phyloP scores from a whole-genome alignment of 306 rosid genomes.

The Chamaecrista fasciculata region DNA sequence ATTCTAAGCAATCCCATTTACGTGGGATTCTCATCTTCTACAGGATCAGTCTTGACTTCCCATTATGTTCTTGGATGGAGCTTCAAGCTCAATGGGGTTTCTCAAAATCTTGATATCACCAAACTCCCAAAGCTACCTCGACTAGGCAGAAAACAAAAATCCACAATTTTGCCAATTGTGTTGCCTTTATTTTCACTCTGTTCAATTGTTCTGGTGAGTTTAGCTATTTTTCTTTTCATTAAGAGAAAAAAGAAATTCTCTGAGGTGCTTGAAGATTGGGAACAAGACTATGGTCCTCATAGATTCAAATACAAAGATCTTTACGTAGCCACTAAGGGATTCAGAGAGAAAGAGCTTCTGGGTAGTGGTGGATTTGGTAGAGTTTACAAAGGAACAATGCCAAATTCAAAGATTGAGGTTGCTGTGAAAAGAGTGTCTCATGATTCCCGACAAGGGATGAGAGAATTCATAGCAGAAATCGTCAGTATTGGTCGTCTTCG shows the following conservation, averaged over 20 bases:
- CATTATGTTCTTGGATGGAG: conserved; percentile 73
- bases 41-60: conserved; percentile 41
- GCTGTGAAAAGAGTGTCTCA: conserved; percentile 67
- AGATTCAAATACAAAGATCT: conserved; percentile 57
- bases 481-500: conserved; percentile 59
- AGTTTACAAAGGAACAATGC: conserved; percentile 61
- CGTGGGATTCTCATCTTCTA: conserved; percentile 66
- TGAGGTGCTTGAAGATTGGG: conserved; percentile 71
- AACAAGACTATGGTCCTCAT: conserved; percentile 57
- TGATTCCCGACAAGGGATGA: conserved; percentile 68
- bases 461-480: conserved; percentile 63
- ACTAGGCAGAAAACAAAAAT: not conserved
- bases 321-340: conserved; percentile 61
- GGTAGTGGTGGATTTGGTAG: conserved; percentile 74
- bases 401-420: conserved; percentile 45
- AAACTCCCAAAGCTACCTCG: conserved; percentile 49
- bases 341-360: conserved; percentile 45
- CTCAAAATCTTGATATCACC: conserved; percentile 39
- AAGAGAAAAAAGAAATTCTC: conserved; percentile 35
- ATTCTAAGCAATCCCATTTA: conserved; percentile 39
- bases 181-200: conserved; percentile 28
- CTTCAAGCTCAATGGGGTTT: conserved; percentile 47
- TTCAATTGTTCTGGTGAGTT: conserved; percentile 19
- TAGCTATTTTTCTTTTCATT: conserved; percentile 21
- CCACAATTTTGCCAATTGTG: conserved; percentile 19